Conservation (phyloP, 2,329 filamentous ascomycete species). For the Trichoderma harzianum region DNA sequence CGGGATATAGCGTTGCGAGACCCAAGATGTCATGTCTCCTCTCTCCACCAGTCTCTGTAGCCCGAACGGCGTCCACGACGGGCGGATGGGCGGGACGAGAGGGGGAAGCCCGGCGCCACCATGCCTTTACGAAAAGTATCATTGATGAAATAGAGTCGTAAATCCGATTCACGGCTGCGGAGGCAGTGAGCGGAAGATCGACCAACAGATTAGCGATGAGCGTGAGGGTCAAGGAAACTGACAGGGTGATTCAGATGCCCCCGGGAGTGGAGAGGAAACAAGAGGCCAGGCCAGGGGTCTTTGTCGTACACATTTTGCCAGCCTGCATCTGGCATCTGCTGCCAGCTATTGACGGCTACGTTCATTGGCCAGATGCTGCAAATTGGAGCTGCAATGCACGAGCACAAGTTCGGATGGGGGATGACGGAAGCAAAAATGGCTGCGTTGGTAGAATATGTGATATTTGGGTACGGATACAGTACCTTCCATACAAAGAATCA, state of each 20-base stretch:
- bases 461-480: not conserved
- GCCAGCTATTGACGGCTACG: not conserved
- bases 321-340: not conserved
- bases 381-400: not conserved
- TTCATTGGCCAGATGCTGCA: not conserved
- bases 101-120: conserved; percentile 9
- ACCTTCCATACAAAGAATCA: not conserved
- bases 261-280: not conserved
- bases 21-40: not conserved
- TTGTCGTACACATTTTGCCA: not conserved
- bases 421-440: not conserved
- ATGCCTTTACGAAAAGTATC: conserved; percentile 6
- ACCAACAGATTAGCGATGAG: conserved; percentile 8
- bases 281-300: not conserved
- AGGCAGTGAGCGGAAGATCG: not conserved
- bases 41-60: not conserved
- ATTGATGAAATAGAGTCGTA: not conserved
- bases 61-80: not conserved
- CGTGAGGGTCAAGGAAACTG: not conserved
- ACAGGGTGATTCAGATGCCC: not conserved
- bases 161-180: not conserved
- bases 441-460: not conserved
- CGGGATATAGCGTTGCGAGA: not conserved
- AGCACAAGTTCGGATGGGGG: not conserved
- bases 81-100: not conserved